Evolutionary conservation across 371 early-diverging fungal species (phyloP), one percentile per base, ranked within the genome.

Genomic region (Circinella minor): DNA sequence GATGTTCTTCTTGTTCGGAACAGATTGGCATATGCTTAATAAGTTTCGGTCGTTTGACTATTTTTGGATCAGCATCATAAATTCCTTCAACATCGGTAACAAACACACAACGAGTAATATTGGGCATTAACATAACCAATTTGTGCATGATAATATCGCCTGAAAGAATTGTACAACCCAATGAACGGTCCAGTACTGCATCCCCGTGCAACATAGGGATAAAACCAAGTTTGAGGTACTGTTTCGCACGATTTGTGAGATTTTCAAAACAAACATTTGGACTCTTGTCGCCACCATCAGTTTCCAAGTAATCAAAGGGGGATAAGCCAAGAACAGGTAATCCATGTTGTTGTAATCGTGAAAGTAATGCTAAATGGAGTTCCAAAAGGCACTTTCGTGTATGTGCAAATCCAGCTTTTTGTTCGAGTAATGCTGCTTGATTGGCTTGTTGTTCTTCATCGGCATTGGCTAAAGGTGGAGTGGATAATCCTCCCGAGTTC

Each of bases 151-250:
- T 63, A 47, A 79, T 72, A 72, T 86, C 86, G 8, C 86, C 84
- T 4, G 83, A 83, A 10, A 84, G 64, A 62, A 86, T 77, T n/a
- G 81, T 80, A 59, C 80, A 81, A 36, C 83, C 82, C 10, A 75
- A 68, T 7, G 68, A 57, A 3, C 63, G 60, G 55, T 84, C 84
- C 8, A 84, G 55, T 4, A 86, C 82, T 11, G 78, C 80, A 70
- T 86, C 86, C 17, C 86, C 86, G 62, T 83, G 81, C 8, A 86
- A 70, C 20, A 86, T 66, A 36, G 86, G 84, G 3, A 86, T 78
- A 38, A 75, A 80, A 4, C 82, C 84, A 17, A 77, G 70, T 11
- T 71, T 54, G n/a, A 82, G 64, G 36, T 73, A 73, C 14, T 66
- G 61, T 11, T 68, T 36, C 10, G 74, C 69, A 37, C 81, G 79